Evolutionary conservation across 208 protist species (phyloP), one percentile per base, ranked within the genome.

Genomic region (Crithidia sp.): DNA sequence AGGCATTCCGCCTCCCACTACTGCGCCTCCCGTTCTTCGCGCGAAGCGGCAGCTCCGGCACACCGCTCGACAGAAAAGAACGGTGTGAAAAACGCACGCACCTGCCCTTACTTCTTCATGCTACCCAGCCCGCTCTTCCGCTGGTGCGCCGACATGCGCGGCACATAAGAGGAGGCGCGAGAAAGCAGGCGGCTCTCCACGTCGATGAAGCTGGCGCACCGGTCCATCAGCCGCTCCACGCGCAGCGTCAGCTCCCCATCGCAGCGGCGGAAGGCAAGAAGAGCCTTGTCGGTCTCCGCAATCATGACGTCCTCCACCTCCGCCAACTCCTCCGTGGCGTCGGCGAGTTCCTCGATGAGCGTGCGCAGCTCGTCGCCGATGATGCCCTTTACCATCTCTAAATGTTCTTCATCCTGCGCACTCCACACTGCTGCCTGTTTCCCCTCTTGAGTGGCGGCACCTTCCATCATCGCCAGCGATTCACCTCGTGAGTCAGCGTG

Each of bases 301-400:
- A 82, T 40, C 69, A 89, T 71, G 2, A 43, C 40, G 37, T 67
- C 69, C 58, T 89, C 81, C 45, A 67, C 81, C 40, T 69, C 64
- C 54, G 74, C 77, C 8, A 81, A 49, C 41, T 66, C 54, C 3
- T 72, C 59, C 43, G 73, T 70, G 5, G 67, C 60, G 7, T 47
- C 57, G 13, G 64, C 70, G 13, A 89, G 69, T 0, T 74, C 59
- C 14, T 54, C 52, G n/a, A 77, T 50, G 5, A 82, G 5, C 4
- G 60, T 37, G 1, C 49, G 49, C 57, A 83, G 28, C 36, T 69
- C 52, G 0, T 66, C 59, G 14, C 59, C 66, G 7, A 83, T 40
- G 7, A 60, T 14, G 5, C n/a, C n/a, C 37, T 77, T 77, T 13
- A 50, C 57, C 13, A 16, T 19, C 0, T 61, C 13, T 5, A 61